A percentile compares a stretch with the other conserved stretches of the same genome.
Evolutionary conservation across 805 yeast genomes (phyloP).

Genomic region (Saturnispora mendoncae): DNA sequence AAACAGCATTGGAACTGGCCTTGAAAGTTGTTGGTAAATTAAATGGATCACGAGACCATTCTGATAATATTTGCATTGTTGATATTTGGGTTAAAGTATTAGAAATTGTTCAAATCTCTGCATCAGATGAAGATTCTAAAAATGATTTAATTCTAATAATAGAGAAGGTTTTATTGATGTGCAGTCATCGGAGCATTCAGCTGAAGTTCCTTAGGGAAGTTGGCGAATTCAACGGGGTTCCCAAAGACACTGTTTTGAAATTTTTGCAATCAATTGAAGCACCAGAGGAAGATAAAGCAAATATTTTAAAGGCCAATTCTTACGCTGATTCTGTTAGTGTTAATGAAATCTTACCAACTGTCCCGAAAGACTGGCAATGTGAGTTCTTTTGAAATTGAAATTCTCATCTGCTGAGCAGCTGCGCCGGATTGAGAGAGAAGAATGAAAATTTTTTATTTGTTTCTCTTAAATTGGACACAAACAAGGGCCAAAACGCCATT

Average conservation of each 20-base stretch:
- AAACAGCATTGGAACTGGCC: constrained; percentile 31
- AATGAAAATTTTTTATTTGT: not conserved
- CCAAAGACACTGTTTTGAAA: constrained; percentile 13
- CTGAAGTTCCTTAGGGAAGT: constrained; percentile 21
- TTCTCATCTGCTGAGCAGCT: not conserved
- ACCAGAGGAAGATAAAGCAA: constrained; percentile 18
- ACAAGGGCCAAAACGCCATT: not conserved
- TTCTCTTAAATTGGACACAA: not conserved
- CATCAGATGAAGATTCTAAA: constrained; percentile 19
- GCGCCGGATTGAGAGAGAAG: not conserved
- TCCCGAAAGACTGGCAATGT: constrained; percentile 7
- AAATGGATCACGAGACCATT: constrained; percentile 28
- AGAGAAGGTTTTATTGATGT: constrained; percentile 9
- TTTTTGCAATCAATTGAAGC: constrained; percentile 16
- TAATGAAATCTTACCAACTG: not conserved
- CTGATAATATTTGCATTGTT: constrained; percentile 28
- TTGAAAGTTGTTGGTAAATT: constrained; percentile 20
- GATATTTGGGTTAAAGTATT: constrained; percentile 29
- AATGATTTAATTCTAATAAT: constrained; percentile 7
- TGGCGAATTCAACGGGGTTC: constrained; percentile 11
- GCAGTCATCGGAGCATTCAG: constrained; percentile 13
- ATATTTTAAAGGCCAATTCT: constrained; percentile 16
- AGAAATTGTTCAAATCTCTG: constrained; percentile 29
- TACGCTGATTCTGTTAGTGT: constrained; percentile 6
- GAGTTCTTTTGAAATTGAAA: constrained; percentile 12